Evolutionary conservation across 768 basidiomycete genomes (phyloP), one percentile per base, ranked within the genome.

Genomic region (Kwoniella newhampshirensis): DNA sequence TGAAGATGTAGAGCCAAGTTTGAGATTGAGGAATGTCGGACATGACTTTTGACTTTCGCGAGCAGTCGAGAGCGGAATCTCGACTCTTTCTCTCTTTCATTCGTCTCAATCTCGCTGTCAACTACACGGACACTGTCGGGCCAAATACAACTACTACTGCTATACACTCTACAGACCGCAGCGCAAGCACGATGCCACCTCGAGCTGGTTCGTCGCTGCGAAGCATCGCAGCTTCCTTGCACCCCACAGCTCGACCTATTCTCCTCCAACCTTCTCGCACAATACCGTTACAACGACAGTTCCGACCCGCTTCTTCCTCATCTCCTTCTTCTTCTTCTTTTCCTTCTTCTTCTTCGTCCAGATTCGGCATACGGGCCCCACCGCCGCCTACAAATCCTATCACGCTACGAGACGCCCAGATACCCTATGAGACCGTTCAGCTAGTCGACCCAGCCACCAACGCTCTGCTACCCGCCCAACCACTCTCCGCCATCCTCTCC

Each of bases 391-490:
- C 27, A 44, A 11, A 41, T 30, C 12, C 47, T 46, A 20, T 61
- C 1, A 50, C 57, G 1, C 50, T 48, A 20, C 54, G 54, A 27
- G 66, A 72, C 37, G 50, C 23, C 21, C 40, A 59, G 15, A 75
- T 75, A 32, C 74, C 74, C 1, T 69, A 60, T 45, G 47, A 62
- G 3, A 59, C 44, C 0, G 73, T 74, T 17, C 72, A 71, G 25
- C 57, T 75, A 9, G 74, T 72, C 18, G 60, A 62, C 8, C 51
- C 67, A 4, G 41, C 51, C 11, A 61, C 58, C 27, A 62, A 63
- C 44, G 57, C 64, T 12, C 60, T 75, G 12, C 49, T 59, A 1
- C 43, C 67, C 1, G 68, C 63, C 2, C 56, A 60, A 47, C 51
- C 66, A 1, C 62, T 73, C 36, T 36, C 32, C 3, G 23, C 53